Conservation (phyloP, 148 eudicot species). For the Cornus florida region DNA sequence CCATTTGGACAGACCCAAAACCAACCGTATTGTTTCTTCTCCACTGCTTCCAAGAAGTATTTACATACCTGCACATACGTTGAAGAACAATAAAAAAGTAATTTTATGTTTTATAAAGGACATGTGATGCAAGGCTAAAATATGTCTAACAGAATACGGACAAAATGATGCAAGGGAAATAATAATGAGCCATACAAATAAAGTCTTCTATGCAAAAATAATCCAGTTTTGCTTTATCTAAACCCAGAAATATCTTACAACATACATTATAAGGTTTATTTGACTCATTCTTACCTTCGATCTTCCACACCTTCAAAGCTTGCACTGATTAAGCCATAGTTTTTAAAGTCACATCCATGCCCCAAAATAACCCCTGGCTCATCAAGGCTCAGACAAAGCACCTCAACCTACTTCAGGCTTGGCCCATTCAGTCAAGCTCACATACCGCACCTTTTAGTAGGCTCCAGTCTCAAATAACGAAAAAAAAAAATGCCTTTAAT, state of each 20-base stretch:
- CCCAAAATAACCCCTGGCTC: no score
- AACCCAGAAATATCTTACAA: not conserved
- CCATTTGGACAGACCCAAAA: constrained; percentile 98
- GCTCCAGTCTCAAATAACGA: no score
- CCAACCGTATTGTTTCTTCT: constrained; percentile 98
- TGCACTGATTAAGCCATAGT: no score
- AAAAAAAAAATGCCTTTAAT: no score
- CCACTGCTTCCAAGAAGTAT: constrained; percentile 92
- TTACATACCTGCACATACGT: constrained; percentile 65
- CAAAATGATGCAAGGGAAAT: not conserved
- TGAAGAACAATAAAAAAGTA: not conserved
- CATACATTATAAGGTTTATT: not conserved
- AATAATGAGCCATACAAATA: not conserved
- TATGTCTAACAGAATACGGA: not conserved
- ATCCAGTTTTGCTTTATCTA: no score
- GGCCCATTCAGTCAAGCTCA: no score
- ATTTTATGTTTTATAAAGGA: not conserved
- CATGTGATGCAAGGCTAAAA: not conserved
- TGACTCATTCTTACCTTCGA: not conserved
- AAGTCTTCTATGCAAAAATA: not conserved
- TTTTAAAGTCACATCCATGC: no score
- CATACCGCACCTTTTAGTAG: no score
- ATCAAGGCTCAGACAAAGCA: no score
- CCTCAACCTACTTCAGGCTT: no score
- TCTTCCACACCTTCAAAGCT: not conserved